Conservation (phyloP, 2,329 filamentous ascomycete species). For the Curvularia eragrostidis region DNA sequence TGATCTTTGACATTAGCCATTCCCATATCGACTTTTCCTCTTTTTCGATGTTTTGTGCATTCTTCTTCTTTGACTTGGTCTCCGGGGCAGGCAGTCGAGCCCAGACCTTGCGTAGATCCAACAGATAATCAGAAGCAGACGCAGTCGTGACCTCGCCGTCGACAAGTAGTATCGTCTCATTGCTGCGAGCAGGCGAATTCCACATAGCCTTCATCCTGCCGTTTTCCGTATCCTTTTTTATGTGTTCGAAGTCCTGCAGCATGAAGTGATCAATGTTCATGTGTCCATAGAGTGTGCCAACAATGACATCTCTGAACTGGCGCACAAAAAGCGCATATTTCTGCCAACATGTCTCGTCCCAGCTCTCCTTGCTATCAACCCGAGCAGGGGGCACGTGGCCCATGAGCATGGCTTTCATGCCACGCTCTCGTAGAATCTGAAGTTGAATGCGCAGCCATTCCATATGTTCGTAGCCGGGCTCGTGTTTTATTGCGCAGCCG, state of each 20-base stretch:
- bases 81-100: conserved; percentile 70
- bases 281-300: conserved; percentile 82
- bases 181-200: conserved; percentile 31
- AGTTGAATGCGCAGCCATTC: conserved; percentile 95
- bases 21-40: conserved; percentile 30
- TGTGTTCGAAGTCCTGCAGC: conserved; percentile 81
- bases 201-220: conserved; percentile 49
- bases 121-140: conserved; percentile 80
- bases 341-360: conserved; percentile 98
- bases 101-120: conserved; percentile 80
- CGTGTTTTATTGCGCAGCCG: conserved; percentile 77
- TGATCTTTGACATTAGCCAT: conserved; percentile 26
- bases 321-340: conserved; percentile 91
- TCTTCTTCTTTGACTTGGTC: conserved; percentile 27
- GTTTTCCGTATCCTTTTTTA: conserved; percentile 65
- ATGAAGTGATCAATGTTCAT: conserved; percentile 99
- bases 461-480: conserved; percentile 93
- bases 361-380: conserved; percentile 81
- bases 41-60: conserved; percentile 23
- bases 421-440: conserved; percentile 77
- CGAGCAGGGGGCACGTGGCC: conserved; percentile 93
- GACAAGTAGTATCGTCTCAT: conserved; percentile 34
- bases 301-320: conserved; percentile 89
- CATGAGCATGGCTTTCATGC: conserved; percentile 93
- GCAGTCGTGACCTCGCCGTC: conserved; percentile 64